Conservation (phyloP, 2,329 filamentous ascomycete species). For the Colletotrichum horii region DNA sequence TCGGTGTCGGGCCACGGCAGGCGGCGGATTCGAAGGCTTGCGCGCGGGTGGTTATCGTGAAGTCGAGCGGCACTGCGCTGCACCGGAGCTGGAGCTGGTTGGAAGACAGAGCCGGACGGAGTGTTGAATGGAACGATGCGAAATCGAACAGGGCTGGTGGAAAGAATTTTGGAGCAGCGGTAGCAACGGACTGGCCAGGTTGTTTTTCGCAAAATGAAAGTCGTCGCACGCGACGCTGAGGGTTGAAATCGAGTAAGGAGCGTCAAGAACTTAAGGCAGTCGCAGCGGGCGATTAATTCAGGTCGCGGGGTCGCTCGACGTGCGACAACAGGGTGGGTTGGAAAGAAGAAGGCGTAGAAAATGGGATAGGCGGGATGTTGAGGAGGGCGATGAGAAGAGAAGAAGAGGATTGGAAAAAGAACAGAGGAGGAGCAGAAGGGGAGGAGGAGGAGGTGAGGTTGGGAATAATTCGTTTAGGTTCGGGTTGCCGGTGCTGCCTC, state of each 20-base stretch:
- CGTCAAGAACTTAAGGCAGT: slow-evolving; percentile 15
- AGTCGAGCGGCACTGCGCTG: neutral
- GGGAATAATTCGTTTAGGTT: slow-evolving; percentile 18
- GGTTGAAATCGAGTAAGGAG: slow-evolving; percentile 18
- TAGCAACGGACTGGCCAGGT: neutral
- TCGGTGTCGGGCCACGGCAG: neutral
- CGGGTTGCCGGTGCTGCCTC: slow-evolving; percentile 9
- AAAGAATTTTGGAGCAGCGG: neutral
- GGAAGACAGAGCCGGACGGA: neutral
- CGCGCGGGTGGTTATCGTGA: slow-evolving; percentile 15
- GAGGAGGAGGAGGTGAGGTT: slow-evolving; percentile 16
- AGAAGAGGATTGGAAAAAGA: neutral
- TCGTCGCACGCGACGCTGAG: slow-evolving; percentile 22
- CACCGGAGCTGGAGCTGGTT: neutral
- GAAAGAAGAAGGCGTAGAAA: slow-evolving; percentile 1
- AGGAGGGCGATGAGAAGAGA: neutral
- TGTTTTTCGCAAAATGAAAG: slow-evolving; percentile 22
- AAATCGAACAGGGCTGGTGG: neutral
- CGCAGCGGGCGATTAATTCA: slow-evolving; percentile 1
- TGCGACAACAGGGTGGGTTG: slow-evolving; percentile 8
- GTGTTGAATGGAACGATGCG: neutral
- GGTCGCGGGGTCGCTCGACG: slow-evolving; percentile 14
- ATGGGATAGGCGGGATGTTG: neutral
- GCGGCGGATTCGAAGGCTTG: neutral
- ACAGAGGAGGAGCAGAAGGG: neutral